phyloP scores from a whole-genome alignment of 306 rosid genomes.

The Cicer pinnatifidum region DNA sequence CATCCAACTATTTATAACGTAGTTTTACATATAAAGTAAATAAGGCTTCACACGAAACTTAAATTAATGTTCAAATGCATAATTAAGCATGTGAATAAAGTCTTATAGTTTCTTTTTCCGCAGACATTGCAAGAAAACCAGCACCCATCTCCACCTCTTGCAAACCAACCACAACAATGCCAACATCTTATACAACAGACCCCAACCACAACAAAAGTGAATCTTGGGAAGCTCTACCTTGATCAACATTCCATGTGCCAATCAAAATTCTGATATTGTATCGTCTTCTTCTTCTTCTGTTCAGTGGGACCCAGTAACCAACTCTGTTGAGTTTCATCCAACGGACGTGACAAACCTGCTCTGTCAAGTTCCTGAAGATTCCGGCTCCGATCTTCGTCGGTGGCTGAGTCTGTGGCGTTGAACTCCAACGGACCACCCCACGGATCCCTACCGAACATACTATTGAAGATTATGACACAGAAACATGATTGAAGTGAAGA shows the following conservation, averaged over 20 bases:
- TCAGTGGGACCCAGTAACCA: conserved; percentile 93
- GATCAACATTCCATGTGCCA: conserved; percentile 99
- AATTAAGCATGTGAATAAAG: conserved; percentile 23
- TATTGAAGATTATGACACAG: conserved; percentile 30
- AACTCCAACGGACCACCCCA: conserved; percentile 99
- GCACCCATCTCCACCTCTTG: conserved; percentile 99
- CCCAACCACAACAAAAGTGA: conserved; percentile 88
- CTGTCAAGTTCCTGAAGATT: conserved; percentile 80
- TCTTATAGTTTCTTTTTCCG: conserved; percentile 96
- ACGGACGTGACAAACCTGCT: conserved; percentile 84
- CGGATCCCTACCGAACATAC: conserved; percentile 94
- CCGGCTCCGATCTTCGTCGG: conserved; percentile 95
- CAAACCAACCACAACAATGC: conserved; percentile 91
- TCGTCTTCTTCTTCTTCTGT: conserved; percentile 87
- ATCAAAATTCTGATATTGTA: conserved; percentile 78
- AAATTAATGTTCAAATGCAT: conserved; percentile 40
- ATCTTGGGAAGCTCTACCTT: conserved; percentile 91
- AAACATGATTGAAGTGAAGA: not conserved
- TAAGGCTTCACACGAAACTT: too few relatives aligned
- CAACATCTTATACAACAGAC: conserved; percentile 82
- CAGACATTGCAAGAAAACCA: conserved; percentile 98
- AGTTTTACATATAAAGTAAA: conserved; percentile 23
- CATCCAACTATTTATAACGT: not conserved
- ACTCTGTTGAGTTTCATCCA: conserved; percentile 97
- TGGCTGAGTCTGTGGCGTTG: conserved; percentile 86